Conservation (phyloP, 495 filamentous ascomycete species). For the Hypomontagnella submonticulosa region DNA sequence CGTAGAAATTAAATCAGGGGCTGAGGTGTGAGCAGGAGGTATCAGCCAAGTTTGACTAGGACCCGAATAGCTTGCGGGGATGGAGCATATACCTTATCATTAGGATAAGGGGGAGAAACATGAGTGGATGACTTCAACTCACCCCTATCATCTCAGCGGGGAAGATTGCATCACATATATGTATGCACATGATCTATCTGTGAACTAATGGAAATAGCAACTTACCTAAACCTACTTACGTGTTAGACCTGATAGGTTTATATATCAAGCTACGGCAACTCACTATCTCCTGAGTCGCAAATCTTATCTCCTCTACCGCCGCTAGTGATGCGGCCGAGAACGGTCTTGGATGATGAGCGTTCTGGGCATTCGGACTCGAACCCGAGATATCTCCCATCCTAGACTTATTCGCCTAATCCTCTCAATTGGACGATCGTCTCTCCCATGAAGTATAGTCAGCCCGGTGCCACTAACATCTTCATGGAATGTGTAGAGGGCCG, state of each 20-base stretch:
- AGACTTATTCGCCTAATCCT: constrained; percentile 7
- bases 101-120: constrained; percentile 20
- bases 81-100: constrained; percentile 14
- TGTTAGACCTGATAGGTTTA: constrained; percentile 26
- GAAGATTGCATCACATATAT: constrained; percentile 32
- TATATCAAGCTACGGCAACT: neutral
- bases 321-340: constrained; percentile 43
- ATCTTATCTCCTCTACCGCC: constrained; percentile 40
- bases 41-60: no score
- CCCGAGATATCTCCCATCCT: constrained; percentile 41
- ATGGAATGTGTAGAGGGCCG: constrained; percentile 17
- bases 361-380: constrained; percentile 10
- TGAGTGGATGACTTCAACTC: constrained; percentile 8
- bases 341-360: constrained; percentile 13
- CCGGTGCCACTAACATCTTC: constrained; percentile 6
- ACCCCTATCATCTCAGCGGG: constrained; percentile 25
- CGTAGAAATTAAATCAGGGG: no score
- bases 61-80: constrained; percentile 16
- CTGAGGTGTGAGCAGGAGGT: no score
- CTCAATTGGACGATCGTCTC: constrained; percentile 11
- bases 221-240: constrained; percentile 37
- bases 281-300: constrained; percentile 39
- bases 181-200: constrained; percentile 10
- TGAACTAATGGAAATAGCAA: constrained; percentile 15
- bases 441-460: neutral